These are phyloP conservation scores for Azolla pinnata DNA, from an alignment of 75 land plant species.

Conservation along the genomic window DNA sequence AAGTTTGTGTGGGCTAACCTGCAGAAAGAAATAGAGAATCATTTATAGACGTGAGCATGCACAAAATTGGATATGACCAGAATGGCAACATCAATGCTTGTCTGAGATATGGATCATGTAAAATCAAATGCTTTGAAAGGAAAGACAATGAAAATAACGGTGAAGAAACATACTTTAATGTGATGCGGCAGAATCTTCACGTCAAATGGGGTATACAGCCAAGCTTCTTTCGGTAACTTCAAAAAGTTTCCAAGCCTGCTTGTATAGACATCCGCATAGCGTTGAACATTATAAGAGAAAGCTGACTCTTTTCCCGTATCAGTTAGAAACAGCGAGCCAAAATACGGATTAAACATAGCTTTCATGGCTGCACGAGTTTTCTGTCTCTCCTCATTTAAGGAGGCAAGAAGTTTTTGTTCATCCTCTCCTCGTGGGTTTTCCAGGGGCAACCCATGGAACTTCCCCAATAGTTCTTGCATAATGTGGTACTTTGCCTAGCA, in stretches of 20 bases:
- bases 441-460: slow-evolving; percentile 46
- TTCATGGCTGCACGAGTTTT: slow-evolving; percentile 57
- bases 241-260: slow-evolving; percentile 87
- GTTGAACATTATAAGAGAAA: slow-evolving; percentile 90
- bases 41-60: too few species aligned
- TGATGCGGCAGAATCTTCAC: slow-evolving; percentile 98
- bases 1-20: too few species aligned
- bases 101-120: too few species aligned
- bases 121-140: too few species aligned
- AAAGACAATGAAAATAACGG: too few species aligned
- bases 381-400: slow-evolving; percentile 59
- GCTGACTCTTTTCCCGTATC: slow-evolving; percentile 96
- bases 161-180: slow-evolving; percentile 66
- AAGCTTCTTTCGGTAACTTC: slow-evolving; percentile 60
- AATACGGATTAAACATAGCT: slow-evolving; percentile 71
- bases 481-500: slow-evolving; percentile 81
- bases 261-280: slow-evolving; percentile 97
- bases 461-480: slow-evolving; percentile 80
- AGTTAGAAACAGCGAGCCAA: slow-evolving; percentile 90
- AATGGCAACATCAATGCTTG: too few species aligned
- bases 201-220: slow-evolving; percentile 84
- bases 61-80: too few species aligned
- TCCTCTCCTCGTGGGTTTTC: slow-evolving; percentile 25
- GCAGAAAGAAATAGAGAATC: too few species aligned
- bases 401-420: slow-evolving; percentile 37